Percentiles rank a stretch among this genome's conserved stretches.
Conservation (phyloP, 306 rosid genomes). For the Medicago ruthenica region DNA sequence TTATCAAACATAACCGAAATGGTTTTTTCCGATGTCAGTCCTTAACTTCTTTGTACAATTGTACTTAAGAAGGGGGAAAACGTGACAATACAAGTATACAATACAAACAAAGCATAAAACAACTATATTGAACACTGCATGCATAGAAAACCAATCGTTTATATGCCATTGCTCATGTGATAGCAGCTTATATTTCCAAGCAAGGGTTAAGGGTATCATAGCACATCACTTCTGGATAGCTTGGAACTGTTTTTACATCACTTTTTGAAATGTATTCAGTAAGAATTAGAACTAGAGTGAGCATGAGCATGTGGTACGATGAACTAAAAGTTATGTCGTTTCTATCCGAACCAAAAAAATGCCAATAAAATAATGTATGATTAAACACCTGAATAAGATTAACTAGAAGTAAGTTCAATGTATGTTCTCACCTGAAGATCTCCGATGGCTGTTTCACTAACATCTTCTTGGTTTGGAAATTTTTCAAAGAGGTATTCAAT, state of each 20-base stretch:
- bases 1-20: conserved; percentile 23
- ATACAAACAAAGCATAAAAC: not conserved
- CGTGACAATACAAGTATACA: conserved; percentile 18
- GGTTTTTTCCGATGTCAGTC: not conserved
- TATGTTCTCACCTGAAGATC: conserved; percentile 80
- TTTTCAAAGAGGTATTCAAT: conserved; percentile 84
- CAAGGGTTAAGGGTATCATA: conserved; percentile 11
- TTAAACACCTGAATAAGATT: conserved; percentile 25
- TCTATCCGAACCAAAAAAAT: conserved; percentile 28
- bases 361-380: conserved; percentile 6
- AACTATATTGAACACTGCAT: not conserved
- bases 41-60: conserved; percentile 25
- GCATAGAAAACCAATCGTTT: not conserved
- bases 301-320: conserved; percentile 12
- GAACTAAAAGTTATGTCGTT: conserved; percentile 2
- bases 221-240: conserved; percentile 17
- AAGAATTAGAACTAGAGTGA: conserved; percentile 16
- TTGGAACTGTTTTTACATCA: conserved; percentile 9
- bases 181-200: conserved; percentile 22
- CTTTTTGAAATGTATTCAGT: conserved; percentile 20
- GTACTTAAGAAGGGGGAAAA: not conserved
- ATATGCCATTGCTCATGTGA: not conserved
- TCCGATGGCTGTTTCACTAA: conserved; percentile 75
- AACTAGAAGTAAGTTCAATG: conserved; percentile 16
- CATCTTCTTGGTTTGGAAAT: conserved; percentile 74